Conservation (phyloP, 202 grass and related monocot species). For the Musa balbisiana region DNA sequence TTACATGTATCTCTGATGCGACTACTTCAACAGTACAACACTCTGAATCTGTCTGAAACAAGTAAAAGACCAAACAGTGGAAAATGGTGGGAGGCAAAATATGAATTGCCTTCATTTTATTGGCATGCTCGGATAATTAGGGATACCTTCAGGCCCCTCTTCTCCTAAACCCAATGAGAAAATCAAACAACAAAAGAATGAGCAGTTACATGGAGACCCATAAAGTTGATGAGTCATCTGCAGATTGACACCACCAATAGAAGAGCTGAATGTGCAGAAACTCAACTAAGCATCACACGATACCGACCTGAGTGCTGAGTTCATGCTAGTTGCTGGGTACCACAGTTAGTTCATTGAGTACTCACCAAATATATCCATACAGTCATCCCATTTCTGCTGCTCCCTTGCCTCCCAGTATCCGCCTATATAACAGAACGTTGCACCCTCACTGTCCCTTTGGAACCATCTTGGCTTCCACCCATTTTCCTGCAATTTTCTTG, state of each 20-base stretch:
- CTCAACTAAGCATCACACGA: neutral
- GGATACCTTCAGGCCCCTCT: neutral
- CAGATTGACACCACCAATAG: neutral
- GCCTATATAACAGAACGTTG: constrained; percentile 1
- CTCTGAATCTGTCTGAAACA: too few species aligned
- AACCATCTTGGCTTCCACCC: constrained; percentile 20
- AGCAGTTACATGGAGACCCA: neutral
- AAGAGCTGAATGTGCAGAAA: neutral
- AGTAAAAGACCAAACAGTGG: too few species aligned
- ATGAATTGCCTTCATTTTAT: too few species aligned
- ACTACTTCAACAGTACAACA: too few species aligned
- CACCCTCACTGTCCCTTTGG: neutral
- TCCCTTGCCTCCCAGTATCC: constrained; percentile 22
- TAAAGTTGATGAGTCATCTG: neutral
- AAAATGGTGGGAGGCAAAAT: too few species aligned
- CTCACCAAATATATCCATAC: constrained; percentile 12
- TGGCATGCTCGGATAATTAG: too few species aligned
- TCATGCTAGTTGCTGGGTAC: neutral
- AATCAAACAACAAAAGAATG: neutral
- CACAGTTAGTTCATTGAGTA: neutral
- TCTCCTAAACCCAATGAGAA: neutral
- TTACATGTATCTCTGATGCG: too few species aligned
- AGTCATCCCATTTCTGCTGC: constrained; percentile 17
- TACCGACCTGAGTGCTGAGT: neutral
- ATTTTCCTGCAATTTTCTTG: constrained; percentile 15